Evolutionary conservation across 2,329 filamentous ascomycete genomes (phyloP).

Genomic region (Nothophaeocryptopus gaeumannii): DNA sequence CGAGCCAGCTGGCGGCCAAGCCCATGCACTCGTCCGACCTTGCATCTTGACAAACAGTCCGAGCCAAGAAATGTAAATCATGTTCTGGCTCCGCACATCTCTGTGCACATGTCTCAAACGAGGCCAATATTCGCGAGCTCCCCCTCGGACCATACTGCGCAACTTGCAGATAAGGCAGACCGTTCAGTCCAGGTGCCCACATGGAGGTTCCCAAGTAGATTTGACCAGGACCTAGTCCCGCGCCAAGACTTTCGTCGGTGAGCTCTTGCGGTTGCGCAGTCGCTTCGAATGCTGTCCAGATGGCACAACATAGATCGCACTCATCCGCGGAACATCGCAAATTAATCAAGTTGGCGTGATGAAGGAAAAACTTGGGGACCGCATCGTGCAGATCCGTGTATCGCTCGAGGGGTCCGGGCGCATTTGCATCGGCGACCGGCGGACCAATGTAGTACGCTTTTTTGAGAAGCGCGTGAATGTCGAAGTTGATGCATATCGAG

Average conservation of each 20-base stretch:
- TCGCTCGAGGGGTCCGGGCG: too few species aligned
- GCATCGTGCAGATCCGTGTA: not conserved
- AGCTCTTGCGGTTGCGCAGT: not conserved
- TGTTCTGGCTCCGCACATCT: not conserved
- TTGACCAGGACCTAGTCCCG: not conserved
- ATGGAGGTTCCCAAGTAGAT: constrained; percentile 6
- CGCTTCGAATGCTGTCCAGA: constrained; percentile 6
- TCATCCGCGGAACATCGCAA: not conserved
- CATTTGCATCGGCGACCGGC: too few species aligned
- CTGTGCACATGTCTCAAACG: constrained; percentile 13
- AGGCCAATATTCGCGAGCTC: constrained; percentile 4
- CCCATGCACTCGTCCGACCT: not conserved
- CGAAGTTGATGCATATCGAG: too few species aligned
- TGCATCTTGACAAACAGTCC: not conserved
- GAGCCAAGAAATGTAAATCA: not conserved
- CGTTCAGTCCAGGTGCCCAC: constrained; percentile 1
- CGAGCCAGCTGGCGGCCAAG: not conserved
- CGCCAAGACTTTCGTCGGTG: not conserved
- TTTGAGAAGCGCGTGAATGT: too few species aligned
- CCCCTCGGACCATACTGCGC: constrained; percentile 1
- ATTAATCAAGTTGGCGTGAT: constrained; percentile 1
- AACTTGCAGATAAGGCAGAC: not conserved
- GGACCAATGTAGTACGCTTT: too few species aligned
- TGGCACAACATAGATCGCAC: constrained; percentile 5
- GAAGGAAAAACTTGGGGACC: not conserved